These are phyloP conservation scores for Gossypium laxum DNA, from an alignment of 441 rosid species.

Conservation along the genomic window DNA sequence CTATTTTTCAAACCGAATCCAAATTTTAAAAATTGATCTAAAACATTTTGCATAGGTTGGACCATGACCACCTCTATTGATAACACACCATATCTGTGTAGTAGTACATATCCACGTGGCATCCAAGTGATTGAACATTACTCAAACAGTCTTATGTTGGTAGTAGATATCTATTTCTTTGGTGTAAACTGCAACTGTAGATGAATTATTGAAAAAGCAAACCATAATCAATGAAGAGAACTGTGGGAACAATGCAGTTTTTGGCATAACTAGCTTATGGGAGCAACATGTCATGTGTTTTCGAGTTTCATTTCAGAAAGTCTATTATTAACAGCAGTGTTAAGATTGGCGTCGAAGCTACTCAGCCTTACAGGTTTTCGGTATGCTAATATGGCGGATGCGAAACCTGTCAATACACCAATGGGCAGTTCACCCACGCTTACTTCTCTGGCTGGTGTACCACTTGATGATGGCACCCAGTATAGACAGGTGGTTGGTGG, in stretches of 20 bases:
- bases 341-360: not conserved
- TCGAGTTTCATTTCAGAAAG: not conserved
- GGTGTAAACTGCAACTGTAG: not conserved
- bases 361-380: not conserved
- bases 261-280: not conserved
- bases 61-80: too few species aligned
- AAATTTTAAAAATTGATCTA: too few species aligned
- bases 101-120: not conserved
- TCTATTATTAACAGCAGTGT: not conserved
- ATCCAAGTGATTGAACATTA: not conserved
- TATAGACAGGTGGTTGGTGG: too few species aligned
- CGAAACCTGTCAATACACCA: too few species aligned
- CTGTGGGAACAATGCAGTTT: slow-evolving; percentile 2
- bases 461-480: too few species aligned
- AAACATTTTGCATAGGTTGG: too few species aligned
- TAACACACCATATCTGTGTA: not conserved
- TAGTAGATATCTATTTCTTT: not conserved
- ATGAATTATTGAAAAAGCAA: slow-evolving; percentile 7
- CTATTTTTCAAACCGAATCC: too few species aligned
- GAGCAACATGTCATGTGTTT: not conserved
- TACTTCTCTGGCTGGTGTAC: too few species aligned
- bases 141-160: not conserved
- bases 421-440: too few species aligned
- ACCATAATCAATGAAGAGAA: not conserved
- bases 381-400: too few species aligned